Conservation (phyloP, 2,329 filamentous ascomycete species). For the Penicillium hordei region DNA sequence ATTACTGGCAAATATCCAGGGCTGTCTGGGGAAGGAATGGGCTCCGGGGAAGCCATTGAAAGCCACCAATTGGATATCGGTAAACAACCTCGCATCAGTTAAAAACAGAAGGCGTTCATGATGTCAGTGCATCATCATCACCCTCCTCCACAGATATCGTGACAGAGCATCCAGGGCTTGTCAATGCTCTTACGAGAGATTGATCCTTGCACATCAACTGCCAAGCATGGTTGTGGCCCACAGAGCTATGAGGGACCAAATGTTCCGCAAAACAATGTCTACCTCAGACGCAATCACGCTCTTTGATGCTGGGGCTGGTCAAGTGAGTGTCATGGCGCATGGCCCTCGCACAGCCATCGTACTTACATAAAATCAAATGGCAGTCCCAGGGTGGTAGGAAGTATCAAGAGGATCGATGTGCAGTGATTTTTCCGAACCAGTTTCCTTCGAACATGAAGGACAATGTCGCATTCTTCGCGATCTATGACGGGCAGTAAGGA, state of each 20-base stretch:
- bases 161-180: not conserved
- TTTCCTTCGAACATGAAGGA: slow-evolving; percentile 30
- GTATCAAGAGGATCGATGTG: slow-evolving; percentile 35
- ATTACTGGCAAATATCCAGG: not conserved
- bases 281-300: slow-evolving; percentile 28
- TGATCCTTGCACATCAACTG: not conserved
- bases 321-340: slow-evolving; percentile 18
- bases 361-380: slow-evolving; percentile 1
- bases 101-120: slow-evolving; percentile 16
- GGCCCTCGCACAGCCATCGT: not conserved
- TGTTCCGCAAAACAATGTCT: slow-evolving; percentile 28
- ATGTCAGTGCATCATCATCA: slow-evolving; percentile 35
- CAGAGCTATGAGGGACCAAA: slow-evolving; percentile 17
- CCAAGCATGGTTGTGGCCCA: slow-evolving; percentile 15
- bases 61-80: slow-evolving; percentile 1
- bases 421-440: slow-evolving; percentile 30
- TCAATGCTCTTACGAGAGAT: not conserved
- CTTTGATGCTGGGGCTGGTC: slow-evolving; percentile 34
- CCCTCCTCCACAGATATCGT: slow-evolving; percentile 16
- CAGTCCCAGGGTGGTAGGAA: slow-evolving; percentile 34
- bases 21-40: slow-evolving; percentile 5
- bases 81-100: not conserved
- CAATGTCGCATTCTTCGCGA: slow-evolving; percentile 34
- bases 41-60: slow-evolving; percentile 1
- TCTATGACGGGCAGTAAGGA: slow-evolving; percentile 41